Evolutionary conservation across 2,329 filamentous ascomycete genomes (phyloP), one percentile per base, ranked within the genome.

Genomic region (Pyricularia grisea): DNA sequence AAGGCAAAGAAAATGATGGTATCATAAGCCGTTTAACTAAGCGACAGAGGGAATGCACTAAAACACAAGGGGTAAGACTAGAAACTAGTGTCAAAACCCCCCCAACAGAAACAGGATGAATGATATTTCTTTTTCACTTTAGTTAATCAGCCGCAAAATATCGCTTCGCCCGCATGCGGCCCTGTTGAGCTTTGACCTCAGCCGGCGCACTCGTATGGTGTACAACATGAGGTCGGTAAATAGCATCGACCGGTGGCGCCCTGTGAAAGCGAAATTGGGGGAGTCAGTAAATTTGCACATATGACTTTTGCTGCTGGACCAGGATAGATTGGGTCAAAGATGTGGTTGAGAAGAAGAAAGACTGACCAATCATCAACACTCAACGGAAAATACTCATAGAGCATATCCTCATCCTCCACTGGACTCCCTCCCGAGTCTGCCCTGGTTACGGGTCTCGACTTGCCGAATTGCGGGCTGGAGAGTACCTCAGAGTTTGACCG

Each of bases 381-480:
- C 20, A 98, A 83, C 0, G 94, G 94, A 72, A 98, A 97, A 76
- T 98, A 97, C 79, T 98, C 94, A 76, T 97, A 97, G 23, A 97
- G 81, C 72, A 94, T 82, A 78, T 97, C 94, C 0, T 90, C 90
- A 73, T 90, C 90, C 74, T 97, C 93, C 72, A 89, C 80, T 42
- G 91, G 84, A 75, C 90, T 89, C 76, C 71, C 71, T 73, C 83
- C 84, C 65, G 75, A 73, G 68, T 78, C 78, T 27, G 79, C 78
- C 4, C 61, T 66, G 70, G 77, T 72, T 69, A 77, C 72, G 71
- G 72, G 70, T 10, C 66, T 55, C 28, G 58, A n/a, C 72, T 82
- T 84, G n/a, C 77, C 72, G n/a, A 81, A 78, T 65, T 80, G 80
- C 1, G 85, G 85, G 71, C 85, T 87, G 30, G 73, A 65, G 71